Conservation (phyloP, 2,329 filamentous ascomycete genomes). For the Onygena corvina region DNA sequence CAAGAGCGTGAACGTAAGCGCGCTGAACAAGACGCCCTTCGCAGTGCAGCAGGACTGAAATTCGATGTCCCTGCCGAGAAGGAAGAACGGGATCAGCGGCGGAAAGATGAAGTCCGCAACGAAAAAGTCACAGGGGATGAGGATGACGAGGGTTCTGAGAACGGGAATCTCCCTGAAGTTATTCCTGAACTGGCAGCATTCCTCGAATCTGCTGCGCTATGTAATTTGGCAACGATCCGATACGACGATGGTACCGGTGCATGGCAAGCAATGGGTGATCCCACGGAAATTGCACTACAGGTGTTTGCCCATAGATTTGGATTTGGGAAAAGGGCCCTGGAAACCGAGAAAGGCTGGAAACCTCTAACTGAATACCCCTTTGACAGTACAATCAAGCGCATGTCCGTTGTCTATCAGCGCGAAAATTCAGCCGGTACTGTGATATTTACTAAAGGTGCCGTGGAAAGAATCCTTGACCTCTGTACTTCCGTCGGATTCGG, state of each 20-base stretch:
- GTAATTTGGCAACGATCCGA: slow-evolving; percentile 43
- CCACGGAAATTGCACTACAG: slow-evolving; percentile 56
- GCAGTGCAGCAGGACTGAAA: slow-evolving; percentile 48
- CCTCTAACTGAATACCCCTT: slow-evolving; percentile 53
- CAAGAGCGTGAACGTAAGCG: slow-evolving; percentile 30
- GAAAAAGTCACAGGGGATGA: slow-evolving; percentile 14
- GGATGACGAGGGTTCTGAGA: slow-evolving; percentile 18
- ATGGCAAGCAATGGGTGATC: slow-evolving; percentile 51
- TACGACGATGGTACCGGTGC: slow-evolving; percentile 30
- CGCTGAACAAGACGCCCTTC: slow-evolving; percentile 44
- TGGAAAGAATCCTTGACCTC: slow-evolving; percentile 31
- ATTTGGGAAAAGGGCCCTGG: slow-evolving; percentile 35
- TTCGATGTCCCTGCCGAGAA: slow-evolving; percentile 50
- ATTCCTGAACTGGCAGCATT: slow-evolving; percentile 40
- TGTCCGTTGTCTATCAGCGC: slow-evolving; percentile 49
- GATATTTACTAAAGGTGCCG: slow-evolving; percentile 35
- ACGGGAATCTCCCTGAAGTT: slow-evolving; percentile 25
- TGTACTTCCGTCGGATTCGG: slow-evolving; percentile 39
- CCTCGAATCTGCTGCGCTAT: slow-evolving; percentile 44
- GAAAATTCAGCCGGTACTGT: slow-evolving; percentile 25
- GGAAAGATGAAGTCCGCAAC: slow-evolving; percentile 18
- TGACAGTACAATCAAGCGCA: slow-evolving; percentile 53
- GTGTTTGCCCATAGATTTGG: slow-evolving; percentile 53
- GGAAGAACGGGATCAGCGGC: slow-evolving; percentile 21
- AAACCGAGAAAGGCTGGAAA: slow-evolving; percentile 35